These are phyloP conservation scores for Triglochin maritima DNA, from an alignment of 106 monocot genomes.

Conservation along the genomic window DNA sequence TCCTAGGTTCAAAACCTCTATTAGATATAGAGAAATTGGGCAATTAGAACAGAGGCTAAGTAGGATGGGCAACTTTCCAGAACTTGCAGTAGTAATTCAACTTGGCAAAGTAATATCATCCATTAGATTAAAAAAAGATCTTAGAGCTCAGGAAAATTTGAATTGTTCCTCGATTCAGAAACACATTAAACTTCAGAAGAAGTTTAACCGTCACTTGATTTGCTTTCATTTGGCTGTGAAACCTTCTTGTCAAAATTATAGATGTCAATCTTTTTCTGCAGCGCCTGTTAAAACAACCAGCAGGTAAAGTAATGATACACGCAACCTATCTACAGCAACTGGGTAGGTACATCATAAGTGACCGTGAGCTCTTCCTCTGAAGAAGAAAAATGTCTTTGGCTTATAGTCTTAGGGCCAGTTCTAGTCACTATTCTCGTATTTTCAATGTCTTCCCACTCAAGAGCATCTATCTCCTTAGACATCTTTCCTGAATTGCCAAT, in stretches of 20 bases:
- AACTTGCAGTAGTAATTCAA: too few relatives aligned
- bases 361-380: slow-evolving; percentile 91
- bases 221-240: slow-evolving; percentile 38
- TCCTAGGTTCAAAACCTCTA: background rate
- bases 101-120: background rate
- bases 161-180: background rate
- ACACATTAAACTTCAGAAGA: background rate
- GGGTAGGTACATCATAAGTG: background rate
- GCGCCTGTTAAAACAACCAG: slow-evolving; percentile 30
- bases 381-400: slow-evolving; percentile 50
- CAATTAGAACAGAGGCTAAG: background rate
- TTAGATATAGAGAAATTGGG: background rate
- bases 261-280: slow-evolving; percentile 73
- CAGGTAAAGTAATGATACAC: background rate
- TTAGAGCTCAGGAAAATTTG: background rate
- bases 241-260: slow-evolving; percentile 69
- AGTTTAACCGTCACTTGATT: slow-evolving; percentile 6
- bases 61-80: too few relatives aligned
- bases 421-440: slow-evolving; percentile 58
- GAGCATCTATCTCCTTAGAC: slow-evolving; percentile 81
- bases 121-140: background rate
- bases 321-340: background rate
- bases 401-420: slow-evolving; percentile 74
- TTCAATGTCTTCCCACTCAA: slow-evolving; percentile 83
- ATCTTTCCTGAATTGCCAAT: slow-evolving; percentile 46